These are phyloP conservation scores for Cicer arietinum DNA, from an alignment of 306 rosid species.

Conservation along the genomic window DNA sequence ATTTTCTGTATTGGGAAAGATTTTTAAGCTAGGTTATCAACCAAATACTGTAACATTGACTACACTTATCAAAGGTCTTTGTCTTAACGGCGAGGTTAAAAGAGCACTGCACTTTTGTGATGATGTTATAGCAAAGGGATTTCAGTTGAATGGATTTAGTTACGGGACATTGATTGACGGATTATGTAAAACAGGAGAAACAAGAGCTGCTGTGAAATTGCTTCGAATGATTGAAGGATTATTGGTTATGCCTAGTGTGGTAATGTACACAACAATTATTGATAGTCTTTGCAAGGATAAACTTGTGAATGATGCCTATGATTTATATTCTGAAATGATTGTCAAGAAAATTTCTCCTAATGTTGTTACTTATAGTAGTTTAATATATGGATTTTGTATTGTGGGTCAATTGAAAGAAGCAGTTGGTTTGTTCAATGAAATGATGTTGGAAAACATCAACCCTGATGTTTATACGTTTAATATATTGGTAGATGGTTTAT, in stretches of 20 bases:
- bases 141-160: not conserved
- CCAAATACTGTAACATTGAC: not conserved
- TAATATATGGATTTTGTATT: conserved; percentile 15
- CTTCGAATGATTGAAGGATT: not conserved
- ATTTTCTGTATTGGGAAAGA: not conserved
- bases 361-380: conserved; percentile 4
- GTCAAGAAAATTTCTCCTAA: not conserved
- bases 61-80: conserved; percentile 25
- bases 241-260: not conserved
- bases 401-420: not conserved
- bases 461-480: conserved; percentile 3
- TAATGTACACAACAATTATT: conserved; percentile 20
- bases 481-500: not conserved
- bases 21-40: conserved; percentile 12
- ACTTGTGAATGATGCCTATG: not conserved
- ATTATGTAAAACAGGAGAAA: not conserved
- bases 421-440: not conserved
- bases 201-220: not conserved
- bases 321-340: conserved; percentile 22
- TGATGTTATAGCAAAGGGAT: not conserved
- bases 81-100: not conserved
- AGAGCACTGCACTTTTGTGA: conserved; percentile 1
- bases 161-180: conserved; percentile 33
- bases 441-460: not conserved
- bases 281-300: conserved; percentile 38